Conservation (phyloP, 495 filamentous ascomycete species). For the Chaetomium cochliodes region DNA sequence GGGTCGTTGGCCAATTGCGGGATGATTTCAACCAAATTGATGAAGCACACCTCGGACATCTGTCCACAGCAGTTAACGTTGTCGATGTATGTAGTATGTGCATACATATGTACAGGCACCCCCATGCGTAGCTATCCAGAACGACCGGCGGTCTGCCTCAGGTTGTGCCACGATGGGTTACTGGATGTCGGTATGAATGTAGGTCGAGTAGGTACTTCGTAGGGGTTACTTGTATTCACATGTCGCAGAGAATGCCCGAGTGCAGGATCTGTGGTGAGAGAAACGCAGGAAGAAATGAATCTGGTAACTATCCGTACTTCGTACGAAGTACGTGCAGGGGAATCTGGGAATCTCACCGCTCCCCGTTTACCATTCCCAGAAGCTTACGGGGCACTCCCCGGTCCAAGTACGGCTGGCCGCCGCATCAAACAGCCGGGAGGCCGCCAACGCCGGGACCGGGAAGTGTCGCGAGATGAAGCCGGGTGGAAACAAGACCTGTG, state of each 20-base stretch:
- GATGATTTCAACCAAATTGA: background rate
- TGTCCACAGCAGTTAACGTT: too few species aligned
- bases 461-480: background rate
- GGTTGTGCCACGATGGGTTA: background rate
- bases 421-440: slow-evolving; percentile 23
- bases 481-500: slow-evolving; percentile 20
- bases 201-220: too few species aligned
- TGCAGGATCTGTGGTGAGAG: background rate
- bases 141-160: slow-evolving; percentile 10
- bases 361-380: background rate
- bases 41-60: background rate
- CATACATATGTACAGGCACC: too few species aligned
- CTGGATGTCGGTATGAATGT: background rate
- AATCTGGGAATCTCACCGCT: slow-evolving; percentile 1
- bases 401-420: background rate
- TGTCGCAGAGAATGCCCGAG: background rate
- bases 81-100: too few species aligned
- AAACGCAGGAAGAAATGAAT: background rate
- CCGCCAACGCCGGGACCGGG: slow-evolving; percentile 26
- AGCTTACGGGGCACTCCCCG: slow-evolving; percentile 3
- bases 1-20: slow-evolving; percentile 6
- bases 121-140: too few species aligned
- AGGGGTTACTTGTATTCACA: too few species aligned
- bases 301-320: too few species aligned
- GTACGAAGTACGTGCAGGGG: background rate